Evolutionary conservation across 140 eudicot genomes (phyloP), one percentile per base, ranked within the genome.

Genomic region (Erigeron philadelphicus): DNA sequence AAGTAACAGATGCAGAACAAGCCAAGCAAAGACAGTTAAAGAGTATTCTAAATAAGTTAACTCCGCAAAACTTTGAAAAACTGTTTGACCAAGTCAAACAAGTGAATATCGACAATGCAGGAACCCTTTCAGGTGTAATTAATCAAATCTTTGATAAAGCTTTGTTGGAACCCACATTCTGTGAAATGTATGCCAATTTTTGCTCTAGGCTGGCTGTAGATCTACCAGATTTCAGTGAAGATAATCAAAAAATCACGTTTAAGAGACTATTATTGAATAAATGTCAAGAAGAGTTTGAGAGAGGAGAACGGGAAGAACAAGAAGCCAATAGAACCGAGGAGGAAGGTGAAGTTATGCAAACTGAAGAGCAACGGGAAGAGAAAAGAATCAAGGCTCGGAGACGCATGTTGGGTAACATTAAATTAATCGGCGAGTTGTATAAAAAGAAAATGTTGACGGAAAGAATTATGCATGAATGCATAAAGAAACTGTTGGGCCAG

Each of bases 11-110:
- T 25, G 98, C 86, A 78, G 98, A 93, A 75, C 84, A 89, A 66
- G 93, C 88, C 10, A 93, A 89, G 38, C 98, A 93, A 76, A 83
- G 96, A 70, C 95, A 78, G 73, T 64, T 93, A 74, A 93, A 93
- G 68, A 86, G 81, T 55, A 93, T 89, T 7, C 35, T 93, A 17
- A 93, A 93, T 79, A 93, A 93, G 81, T 78, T 93, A 31, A 93
- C 98, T 25, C 98, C 98, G 0, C 98, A 93, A 53, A 94, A 94
- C 76, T 94, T 94, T 62, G 99, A 94, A 16, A 94, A 84, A 64
- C 77, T 93, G 50, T 93, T 93, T 47, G 95, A 89, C 50, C 97
- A 90, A 83, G 97, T 90, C 44, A 85, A 89, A 65, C 77, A 82
- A 67, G 95, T 89, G 6, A 89, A 86, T 45, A 84, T 89, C 11